phyloP scores from a whole-genome alignment of 306 rosid species.

The Benincasa hispida region DNA sequence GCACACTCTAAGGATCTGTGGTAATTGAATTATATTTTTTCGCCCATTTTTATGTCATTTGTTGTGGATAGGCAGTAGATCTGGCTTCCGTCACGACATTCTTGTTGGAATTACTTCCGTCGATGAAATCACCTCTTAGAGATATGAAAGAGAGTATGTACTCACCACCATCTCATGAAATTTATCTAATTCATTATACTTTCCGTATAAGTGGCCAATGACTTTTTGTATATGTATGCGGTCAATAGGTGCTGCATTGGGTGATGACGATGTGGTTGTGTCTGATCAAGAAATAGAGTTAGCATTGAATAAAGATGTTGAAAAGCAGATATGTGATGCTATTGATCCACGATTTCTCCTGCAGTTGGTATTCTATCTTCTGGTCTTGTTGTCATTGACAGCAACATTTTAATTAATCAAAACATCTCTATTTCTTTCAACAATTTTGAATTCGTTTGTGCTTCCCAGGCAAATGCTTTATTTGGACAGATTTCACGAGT shows the following conservation, averaged over 20 bases:
- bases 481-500: slow-evolving; percentile 59
- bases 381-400: slow-evolving; percentile 1
- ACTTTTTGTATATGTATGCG: not conserved
- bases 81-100: slow-evolving; percentile 70
- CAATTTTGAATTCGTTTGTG: slow-evolving; percentile 8
- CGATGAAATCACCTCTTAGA: slow-evolving; percentile 34
- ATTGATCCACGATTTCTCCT: slow-evolving; percentile 74
- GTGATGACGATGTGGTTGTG: slow-evolving; percentile 49
- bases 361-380: slow-evolving; percentile 53
- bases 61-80: slow-evolving; percentile 55
- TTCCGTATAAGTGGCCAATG: not conserved
- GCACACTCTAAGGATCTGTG: not conserved
- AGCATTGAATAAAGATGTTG: slow-evolving; percentile 49
- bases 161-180: slow-evolving; percentile 1
- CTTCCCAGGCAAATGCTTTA: slow-evolving; percentile 56
- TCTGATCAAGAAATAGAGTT: slow-evolving; percentile 50
- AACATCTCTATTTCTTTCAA: slow-evolving; percentile 1
- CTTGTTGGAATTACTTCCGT: slow-evolving; percentile 73
- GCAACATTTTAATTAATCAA: not conserved
- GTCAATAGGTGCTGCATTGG: slow-evolving; percentile 43
- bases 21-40: not conserved
- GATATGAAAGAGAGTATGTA: slow-evolving; percentile 42
- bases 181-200: not conserved
- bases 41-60: not conserved
- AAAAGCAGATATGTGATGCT: slow-evolving; percentile 63